Conservation (phyloP, 2,329 filamentous ascomycete species). For the Cladosporium sp. region DNA sequence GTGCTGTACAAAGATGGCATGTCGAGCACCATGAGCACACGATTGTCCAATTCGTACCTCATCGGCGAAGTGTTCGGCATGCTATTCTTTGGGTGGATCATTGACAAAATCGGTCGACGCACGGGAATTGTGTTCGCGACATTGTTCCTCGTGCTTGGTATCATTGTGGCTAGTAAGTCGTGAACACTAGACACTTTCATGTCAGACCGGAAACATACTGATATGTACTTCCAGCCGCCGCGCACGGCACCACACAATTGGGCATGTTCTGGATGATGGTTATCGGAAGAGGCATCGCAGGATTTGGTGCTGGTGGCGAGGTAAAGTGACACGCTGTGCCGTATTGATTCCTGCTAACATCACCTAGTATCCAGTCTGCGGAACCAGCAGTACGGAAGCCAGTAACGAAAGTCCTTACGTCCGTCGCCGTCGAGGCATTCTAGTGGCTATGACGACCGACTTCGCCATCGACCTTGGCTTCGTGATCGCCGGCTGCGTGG, state of each 20-base stretch:
- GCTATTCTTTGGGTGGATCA: slow-evolving; percentile 49
- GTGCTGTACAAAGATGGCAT: slow-evolving; percentile 39
- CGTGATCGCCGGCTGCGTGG: slow-evolving; percentile 72
- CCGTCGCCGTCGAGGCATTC: slow-evolving; percentile 16
- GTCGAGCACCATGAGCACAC: slow-evolving; percentile 44
- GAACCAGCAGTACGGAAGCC: slow-evolving; percentile 15
- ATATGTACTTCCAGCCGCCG: slow-evolving; percentile 34
- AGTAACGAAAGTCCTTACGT: slow-evolving; percentile 14
- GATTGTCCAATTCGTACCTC: slow-evolving; percentile 53
- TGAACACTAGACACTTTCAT: too few species aligned
- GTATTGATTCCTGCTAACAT: not conserved
- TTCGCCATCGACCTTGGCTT: slow-evolving; percentile 70
- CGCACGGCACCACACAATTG: slow-evolving; percentile 36
- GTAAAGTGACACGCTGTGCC: slow-evolving; percentile 24
- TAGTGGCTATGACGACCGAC: slow-evolving; percentile 18
- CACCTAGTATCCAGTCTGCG: slow-evolving; percentile 5
- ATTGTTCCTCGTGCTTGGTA: slow-evolving; percentile 44
- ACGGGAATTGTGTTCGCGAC: slow-evolving; percentile 48
- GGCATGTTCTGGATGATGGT: slow-evolving; percentile 55
- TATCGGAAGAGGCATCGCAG: slow-evolving; percentile 43
- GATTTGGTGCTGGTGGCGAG: slow-evolving; percentile 34
- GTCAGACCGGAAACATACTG: too few species aligned
- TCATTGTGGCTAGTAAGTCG: slow-evolving; percentile 33
- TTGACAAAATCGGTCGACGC: slow-evolving; percentile 49
- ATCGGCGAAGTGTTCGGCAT: slow-evolving; percentile 56